Evolutionary conservation across 164 flowering plant genomes (phyloP).

Genomic region (Vitis cinerea): DNA sequence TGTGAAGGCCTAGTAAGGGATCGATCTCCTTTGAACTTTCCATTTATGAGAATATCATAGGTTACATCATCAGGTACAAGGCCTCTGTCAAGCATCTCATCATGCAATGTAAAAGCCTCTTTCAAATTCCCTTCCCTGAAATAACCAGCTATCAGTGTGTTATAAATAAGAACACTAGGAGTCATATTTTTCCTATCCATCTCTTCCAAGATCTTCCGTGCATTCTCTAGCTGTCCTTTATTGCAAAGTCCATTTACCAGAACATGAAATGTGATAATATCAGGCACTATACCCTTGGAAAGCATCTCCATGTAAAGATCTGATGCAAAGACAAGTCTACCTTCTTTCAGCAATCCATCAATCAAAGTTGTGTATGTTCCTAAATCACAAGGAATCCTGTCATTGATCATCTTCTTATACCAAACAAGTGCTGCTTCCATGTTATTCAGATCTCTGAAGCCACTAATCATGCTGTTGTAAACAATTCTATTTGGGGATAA

Average conservation of each 20-base stretch:
- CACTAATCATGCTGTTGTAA: constrained; percentile 67
- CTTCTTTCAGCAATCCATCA: constrained; percentile 58
- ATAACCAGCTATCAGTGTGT: constrained; percentile 58
- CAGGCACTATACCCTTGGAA: constrained; percentile 56
- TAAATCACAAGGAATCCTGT: constrained; percentile 56
- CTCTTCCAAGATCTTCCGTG: constrained; percentile 55
- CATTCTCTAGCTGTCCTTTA: constrained; percentile 59
- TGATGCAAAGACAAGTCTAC: constrained; percentile 43
- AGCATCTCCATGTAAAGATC: constrained; percentile 66
- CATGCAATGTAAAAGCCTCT: constrained; percentile 72
- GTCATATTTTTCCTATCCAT: constrained; percentile 42
- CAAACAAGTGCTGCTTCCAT: constrained; percentile 54
- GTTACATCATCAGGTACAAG: constrained; percentile 62
- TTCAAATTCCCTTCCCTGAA: constrained; percentile 66
- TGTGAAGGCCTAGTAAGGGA: constrained; percentile 10
- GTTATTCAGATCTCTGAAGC: constrained; percentile 53
- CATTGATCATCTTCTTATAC: constrained; percentile 52
- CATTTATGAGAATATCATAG: constrained; percentile 64
- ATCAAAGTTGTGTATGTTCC: constrained; percentile 68
- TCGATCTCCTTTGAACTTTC: constrained; percentile 28
- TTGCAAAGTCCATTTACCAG: constrained; percentile 63
- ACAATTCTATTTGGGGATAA: constrained; percentile 49
- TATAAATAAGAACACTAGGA: constrained; percentile 60
- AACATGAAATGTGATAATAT: constrained; percentile 43
- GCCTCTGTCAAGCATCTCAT: constrained; percentile 87